Percentiles rank a stretch among this genome's conserved stretches.
phyloP scores from a whole-genome alignment of 1,284 basidiomycete species.

The Polyporus tsugae region DNA sequence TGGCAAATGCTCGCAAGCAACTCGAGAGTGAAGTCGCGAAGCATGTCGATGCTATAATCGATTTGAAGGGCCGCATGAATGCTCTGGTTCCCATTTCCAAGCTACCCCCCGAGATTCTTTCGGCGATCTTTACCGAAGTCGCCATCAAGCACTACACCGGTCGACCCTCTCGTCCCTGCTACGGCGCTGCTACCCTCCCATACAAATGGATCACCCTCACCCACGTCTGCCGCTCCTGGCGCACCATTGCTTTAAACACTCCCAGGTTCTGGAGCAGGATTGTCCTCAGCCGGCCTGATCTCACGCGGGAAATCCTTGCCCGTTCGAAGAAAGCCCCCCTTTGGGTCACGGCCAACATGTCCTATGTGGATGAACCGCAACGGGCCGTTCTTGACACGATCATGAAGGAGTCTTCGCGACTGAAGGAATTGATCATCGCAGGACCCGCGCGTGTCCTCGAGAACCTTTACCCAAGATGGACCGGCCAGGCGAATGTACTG shows the following conservation, averaged over 20 bases:
- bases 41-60: constrained; percentile 18
- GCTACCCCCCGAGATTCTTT: constrained; percentile 26
- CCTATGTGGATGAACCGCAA: constrained; percentile 1
- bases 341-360: constrained; percentile 7
- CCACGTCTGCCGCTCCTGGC: constrained; percentile 29
- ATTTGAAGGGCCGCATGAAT: constrained; percentile 22
- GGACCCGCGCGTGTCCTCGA: constrained; percentile 10
- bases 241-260: constrained; percentile 19
- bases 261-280: constrained; percentile 27
- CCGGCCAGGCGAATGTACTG: not conserved
- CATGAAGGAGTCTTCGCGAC: constrained; percentile 15
- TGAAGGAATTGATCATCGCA: constrained; percentile 16
- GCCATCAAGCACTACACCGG: constrained; percentile 13
- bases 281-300: constrained; percentile 10
- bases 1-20: constrained; percentile 8
- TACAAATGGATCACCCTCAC: constrained; percentile 27
- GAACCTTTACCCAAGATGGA: constrained; percentile 10
- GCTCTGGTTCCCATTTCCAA: constrained; percentile 12
- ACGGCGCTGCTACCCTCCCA: not conserved
- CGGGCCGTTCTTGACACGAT: constrained; percentile 4
- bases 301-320: constrained; percentile 9
- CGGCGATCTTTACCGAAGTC: constrained; percentile 20
- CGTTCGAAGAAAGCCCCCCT: constrained; percentile 29
- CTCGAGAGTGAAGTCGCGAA: constrained; percentile 14
- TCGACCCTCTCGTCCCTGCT: not conserved